These are phyloP conservation scores for Plasmodium relictum DNA, from an alignment of 169 alveolate genomes.

Conservation along the genomic window DNA sequence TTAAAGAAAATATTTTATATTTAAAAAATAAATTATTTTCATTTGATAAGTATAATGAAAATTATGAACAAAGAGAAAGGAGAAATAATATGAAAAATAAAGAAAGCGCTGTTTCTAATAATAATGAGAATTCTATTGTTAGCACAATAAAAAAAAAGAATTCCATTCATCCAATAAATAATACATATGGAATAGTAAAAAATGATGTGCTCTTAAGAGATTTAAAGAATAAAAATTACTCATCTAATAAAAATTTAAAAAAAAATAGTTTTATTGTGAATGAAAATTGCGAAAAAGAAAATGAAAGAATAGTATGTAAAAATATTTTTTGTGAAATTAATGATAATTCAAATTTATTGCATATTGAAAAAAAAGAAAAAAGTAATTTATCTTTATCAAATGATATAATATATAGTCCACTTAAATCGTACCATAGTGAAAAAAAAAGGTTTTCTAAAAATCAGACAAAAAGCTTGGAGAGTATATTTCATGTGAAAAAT, in stretches of 20 bases:
- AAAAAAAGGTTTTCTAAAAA: background rate
- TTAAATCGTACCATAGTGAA: background rate
- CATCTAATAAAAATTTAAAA: background rate
- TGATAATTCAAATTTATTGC: too few species aligned
- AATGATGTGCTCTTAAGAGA: background rate
- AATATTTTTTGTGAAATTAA: too few species aligned
- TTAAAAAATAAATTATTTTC: constrained; percentile 25
- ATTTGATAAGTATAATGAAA: background rate
- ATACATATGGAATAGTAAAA: background rate
- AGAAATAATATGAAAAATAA: constrained; percentile 3
- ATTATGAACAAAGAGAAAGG: constrained; percentile 18
- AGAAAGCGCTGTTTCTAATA: background rate
- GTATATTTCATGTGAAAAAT: background rate
- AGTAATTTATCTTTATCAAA: background rate
- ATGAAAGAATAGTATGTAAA: background rate
- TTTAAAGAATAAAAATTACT: background rate
- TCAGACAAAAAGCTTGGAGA: background rate
- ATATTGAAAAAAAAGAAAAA: background rate
- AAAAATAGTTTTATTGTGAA: background rate
- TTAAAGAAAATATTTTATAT: constrained; percentile 1
- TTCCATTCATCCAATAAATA: background rate
- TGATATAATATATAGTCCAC: background rate
- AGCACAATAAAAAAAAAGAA: background rate
- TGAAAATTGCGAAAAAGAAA: background rate
- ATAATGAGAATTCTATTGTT: background rate